Evolutionary conservation across 2,329 filamentous ascomycete species (phyloP).

Genomic region (Fusarium sp.): DNA sequence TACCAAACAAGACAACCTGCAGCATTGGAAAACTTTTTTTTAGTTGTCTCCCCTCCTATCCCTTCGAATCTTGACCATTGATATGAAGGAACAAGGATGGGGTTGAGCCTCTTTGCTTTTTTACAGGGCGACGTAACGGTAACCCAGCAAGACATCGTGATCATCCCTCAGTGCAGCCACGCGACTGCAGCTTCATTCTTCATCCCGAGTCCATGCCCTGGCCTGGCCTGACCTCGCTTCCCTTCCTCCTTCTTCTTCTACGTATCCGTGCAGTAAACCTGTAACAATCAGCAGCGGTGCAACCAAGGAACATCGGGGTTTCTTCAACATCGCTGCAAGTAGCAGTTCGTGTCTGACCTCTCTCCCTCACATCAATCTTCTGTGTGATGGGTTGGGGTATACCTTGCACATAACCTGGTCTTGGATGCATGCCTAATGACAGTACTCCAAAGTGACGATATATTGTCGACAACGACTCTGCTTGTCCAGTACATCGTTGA

Average conservation of each 20-base stretch:
- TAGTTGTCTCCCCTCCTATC: constrained; percentile 7
- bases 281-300: constrained; percentile 17
- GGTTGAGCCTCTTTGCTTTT: constrained; percentile 38
- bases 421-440: constrained; percentile 10
- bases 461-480: constrained; percentile 11
- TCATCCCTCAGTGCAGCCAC: constrained; percentile 19
- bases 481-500: constrained; percentile 16
- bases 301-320: constrained; percentile 35
- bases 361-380: constrained; percentile 4
- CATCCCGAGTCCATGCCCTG: constrained; percentile 11
- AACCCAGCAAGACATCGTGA: constrained; percentile 22
- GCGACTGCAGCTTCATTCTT: constrained; percentile 26
- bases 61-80: constrained; percentile 11
- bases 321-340: constrained; percentile 32
- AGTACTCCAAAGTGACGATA: constrained; percentile 17
- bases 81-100: not conserved
- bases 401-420: constrained; percentile 30
- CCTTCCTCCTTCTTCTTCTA: not conserved
- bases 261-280: not conserved
- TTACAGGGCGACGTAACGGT: constrained; percentile 16
- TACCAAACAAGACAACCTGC: constrained; percentile 1
- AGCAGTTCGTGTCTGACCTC: constrained; percentile 16
- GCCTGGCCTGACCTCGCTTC: not conserved
- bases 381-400: constrained; percentile 27
- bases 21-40: not conserved